These are phyloP conservation scores for Dioscorea cayenensis DNA, from an alignment of 116 monocot genomes.

Conservation along the genomic window DNA sequence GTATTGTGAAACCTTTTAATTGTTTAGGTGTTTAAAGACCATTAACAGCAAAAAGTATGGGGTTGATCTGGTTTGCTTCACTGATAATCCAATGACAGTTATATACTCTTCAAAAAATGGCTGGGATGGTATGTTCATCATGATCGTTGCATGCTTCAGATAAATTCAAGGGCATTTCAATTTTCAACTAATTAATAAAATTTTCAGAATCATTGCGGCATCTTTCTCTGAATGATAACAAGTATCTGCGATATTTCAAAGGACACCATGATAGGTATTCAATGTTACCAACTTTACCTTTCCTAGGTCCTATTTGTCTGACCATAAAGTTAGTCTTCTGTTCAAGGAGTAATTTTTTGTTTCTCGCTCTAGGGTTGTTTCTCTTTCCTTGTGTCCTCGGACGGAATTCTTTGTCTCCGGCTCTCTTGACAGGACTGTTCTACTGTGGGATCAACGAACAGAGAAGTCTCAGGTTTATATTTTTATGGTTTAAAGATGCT, in stretches of 20 bases:
- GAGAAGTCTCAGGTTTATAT: conserved; percentile 82
- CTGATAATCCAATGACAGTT: conserved; percentile 83
- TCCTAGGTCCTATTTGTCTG: background rate
- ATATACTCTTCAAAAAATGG: conserved; percentile 99
- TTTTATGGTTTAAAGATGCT: background rate
- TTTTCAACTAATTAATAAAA: background rate
- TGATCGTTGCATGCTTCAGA: background rate
- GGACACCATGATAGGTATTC: conserved; percentile 96
- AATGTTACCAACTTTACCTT: background rate
- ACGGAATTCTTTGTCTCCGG: conserved; percentile 89
- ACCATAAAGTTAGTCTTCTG: background rate
- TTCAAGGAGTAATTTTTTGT: background rate
- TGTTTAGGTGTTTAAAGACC: conserved; percentile 85
- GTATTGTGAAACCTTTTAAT: background rate
- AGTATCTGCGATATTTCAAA: conserved; percentile 90
- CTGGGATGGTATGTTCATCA: conserved; percentile 86
- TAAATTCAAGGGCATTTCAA: background rate
- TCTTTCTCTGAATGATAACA: conserved; percentile 90
- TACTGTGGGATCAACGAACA: conserved; percentile 91
- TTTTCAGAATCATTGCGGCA: conserved; percentile 84
- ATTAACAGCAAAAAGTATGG: conserved; percentile 99
- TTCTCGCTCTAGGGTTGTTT: conserved; percentile 64
- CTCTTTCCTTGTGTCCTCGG: conserved; percentile 78
- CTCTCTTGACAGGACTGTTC: conserved; percentile 86
- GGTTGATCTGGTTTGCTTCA: conserved; percentile 93